phyloP scores from a whole-genome alignment of 805 yeast species.

The Myxozyma neglecta region DNA sequence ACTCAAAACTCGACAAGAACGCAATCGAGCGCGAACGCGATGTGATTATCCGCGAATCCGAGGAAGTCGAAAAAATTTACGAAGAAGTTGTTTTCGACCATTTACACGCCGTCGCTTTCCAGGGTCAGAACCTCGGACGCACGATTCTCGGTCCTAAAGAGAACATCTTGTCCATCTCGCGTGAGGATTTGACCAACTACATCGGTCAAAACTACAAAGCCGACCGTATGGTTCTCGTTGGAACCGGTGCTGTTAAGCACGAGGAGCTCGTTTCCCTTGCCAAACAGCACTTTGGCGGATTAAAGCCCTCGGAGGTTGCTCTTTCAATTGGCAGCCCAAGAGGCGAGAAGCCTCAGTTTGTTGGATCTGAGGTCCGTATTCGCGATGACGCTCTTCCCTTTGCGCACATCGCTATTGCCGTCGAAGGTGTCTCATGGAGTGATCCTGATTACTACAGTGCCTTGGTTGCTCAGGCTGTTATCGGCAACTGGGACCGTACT shows the following conservation, averaged over 20 bases:
- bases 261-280: slow-evolving; percentile 77
- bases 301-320: slow-evolving; percentile 52
- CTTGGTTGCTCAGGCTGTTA: slow-evolving; percentile 91
- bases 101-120: slow-evolving; percentile 87
- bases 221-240: slow-evolving; percentile 97
- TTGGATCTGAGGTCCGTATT: slow-evolving; percentile 82
- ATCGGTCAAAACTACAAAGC: slow-evolving; percentile 87
- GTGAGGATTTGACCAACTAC: slow-evolving; percentile 74
- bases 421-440: slow-evolving; percentile 98
- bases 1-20: slow-evolving; percentile 72
- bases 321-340: slow-evolving; percentile 73
- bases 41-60: slow-evolving; percentile 93
- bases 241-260: slow-evolving; percentile 90
- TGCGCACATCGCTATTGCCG: slow-evolving; percentile 88
- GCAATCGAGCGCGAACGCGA: slow-evolving; percentile 96
- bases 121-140: slow-evolving; percentile 90
- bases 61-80: slow-evolving; percentile 96
- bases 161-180: slow-evolving; percentile 75
- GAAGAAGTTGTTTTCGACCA: slow-evolving; percentile 98
- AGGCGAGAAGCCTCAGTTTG: slow-evolving; percentile 72
- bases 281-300: slow-evolving; percentile 59
- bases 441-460: slow-evolving; percentile 95
- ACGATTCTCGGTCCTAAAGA: slow-evolving; percentile 94
- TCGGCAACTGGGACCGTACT: slow-evolving; percentile 97
- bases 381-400: slow-evolving; percentile 81